These are phyloP conservation scores for Eucalyptus paniculata DNA, from an alignment of 345 rosid genomes.

Conservation along the genomic window DNA sequence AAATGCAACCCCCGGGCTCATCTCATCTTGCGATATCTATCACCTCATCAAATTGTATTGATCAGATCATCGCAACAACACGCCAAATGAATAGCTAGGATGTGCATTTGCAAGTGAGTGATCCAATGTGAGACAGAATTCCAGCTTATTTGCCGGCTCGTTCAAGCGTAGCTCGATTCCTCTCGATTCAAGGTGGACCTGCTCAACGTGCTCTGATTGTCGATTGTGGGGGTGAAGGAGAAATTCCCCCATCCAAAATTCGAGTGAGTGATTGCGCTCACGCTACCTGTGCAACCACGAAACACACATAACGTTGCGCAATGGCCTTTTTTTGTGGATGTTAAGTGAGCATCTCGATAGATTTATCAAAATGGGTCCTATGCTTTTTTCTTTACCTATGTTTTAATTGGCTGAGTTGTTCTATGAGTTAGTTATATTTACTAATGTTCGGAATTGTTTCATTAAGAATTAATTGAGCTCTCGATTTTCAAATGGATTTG, in stretches of 20 bases:
- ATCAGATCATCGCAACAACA: neutral
- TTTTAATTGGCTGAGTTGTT: too few species aligned
- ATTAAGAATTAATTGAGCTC: too few species aligned
- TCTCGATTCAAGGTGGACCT: neutral
- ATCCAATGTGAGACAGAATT: too few species aligned
- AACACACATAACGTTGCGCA: neutral
- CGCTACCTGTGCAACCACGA: neutral
- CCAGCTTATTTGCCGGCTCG: neutral
- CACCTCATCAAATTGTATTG: neutral
- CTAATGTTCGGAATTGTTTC: fast-evolving
- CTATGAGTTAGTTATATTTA: too few species aligned
- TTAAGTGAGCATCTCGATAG: neutral
- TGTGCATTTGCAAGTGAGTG: too few species aligned
- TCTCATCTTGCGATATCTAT: neutral
- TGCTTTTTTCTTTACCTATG: too few species aligned
- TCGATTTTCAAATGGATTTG: fast-evolving
- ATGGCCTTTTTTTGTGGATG: neutral
- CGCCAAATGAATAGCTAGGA: neutral
- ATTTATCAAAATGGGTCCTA: too few species aligned
- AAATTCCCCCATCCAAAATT: neutral
- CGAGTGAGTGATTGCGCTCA: neutral
- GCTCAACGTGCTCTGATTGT: neutral
- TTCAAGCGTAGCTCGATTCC: neutral
- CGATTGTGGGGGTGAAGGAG: neutral
- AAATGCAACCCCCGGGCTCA: neutral